These are phyloP conservation scores for Backusella luteola DNA, from an alignment of 192 early-diverging fungal genomes.

Conservation along the genomic window DNA sequence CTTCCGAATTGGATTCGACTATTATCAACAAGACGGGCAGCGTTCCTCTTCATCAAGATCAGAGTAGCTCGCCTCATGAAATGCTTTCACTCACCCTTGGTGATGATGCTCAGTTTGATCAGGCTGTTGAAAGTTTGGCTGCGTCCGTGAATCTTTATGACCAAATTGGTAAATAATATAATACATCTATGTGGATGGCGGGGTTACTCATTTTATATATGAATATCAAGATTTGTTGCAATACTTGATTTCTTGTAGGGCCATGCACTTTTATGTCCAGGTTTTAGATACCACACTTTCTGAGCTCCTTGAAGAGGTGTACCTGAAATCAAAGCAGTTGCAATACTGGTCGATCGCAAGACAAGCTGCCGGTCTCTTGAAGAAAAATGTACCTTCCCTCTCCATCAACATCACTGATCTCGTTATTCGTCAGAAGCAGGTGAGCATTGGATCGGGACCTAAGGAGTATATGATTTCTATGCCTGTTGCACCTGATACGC, in stretches of 20 bases:
- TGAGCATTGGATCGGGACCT: constrained; percentile 71
- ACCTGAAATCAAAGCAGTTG: constrained; percentile 67
- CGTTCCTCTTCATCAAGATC: not conserved
- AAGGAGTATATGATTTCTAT: constrained; percentile 64
- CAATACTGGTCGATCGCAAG: constrained; percentile 78
- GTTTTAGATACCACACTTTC: constrained; percentile 49
- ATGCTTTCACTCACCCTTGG: constrained; percentile 61
- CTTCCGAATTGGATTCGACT: not conserved
- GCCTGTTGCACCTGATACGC: constrained; percentile 65
- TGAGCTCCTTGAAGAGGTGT: constrained; percentile 75
- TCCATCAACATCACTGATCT: constrained; percentile 79
- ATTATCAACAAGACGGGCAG: constrained; percentile 2
- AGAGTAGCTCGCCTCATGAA: constrained; percentile 13
- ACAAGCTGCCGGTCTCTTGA: constrained; percentile 71
- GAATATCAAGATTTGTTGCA: constrained; percentile 61
- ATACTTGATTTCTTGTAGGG: constrained; percentile 71
- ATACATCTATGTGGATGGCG: not conserved
- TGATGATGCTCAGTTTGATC: constrained; percentile 56
- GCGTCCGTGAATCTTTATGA: constrained; percentile 76
- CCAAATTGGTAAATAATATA: constrained; percentile 45
- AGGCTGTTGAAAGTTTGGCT: constrained; percentile 57
- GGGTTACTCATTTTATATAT: not conserved
- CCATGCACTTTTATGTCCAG: constrained; percentile 50
- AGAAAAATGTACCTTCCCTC: constrained; percentile 73
- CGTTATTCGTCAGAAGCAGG: constrained; percentile 71